Evolutionary conservation across 148 eudicot species (phyloP).

Genomic region (Spergularia bocconei): DNA sequence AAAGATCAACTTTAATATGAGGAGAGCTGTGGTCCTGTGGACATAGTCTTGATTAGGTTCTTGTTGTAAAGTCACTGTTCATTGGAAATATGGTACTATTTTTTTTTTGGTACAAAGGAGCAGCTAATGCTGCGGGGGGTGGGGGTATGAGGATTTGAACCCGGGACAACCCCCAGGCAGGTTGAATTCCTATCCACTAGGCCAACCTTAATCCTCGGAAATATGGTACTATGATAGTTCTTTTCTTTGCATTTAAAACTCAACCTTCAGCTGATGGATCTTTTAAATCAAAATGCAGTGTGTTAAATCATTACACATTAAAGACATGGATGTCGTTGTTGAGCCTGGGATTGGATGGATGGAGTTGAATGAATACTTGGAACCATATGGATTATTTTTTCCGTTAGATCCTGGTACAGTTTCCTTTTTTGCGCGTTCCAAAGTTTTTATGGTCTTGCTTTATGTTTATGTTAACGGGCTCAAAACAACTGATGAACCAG

Average conservation of each 20-base stretch:
- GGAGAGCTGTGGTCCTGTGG: not conserved
- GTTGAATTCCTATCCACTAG: too few species aligned
- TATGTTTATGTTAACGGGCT: not conserved
- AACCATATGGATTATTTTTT: slow-evolving; percentile 92
- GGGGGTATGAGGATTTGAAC: too few species aligned
- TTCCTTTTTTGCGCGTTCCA: not conserved
- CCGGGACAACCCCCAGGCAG: too few species aligned
- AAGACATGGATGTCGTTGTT: slow-evolving; percentile 98
- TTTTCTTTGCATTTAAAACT: not conserved
- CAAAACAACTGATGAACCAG: not conserved
- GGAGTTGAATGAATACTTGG: slow-evolving; percentile 93
- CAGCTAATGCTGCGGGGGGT: too few species aligned
- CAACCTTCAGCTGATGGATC: not conserved
- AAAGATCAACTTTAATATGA: not conserved
- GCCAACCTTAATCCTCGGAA: too few species aligned
- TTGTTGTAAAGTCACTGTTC: not conserved
- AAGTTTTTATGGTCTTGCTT: not conserved
- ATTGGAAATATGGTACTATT: not conserved
- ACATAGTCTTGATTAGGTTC: not conserved
- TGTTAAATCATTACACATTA: slow-evolving; percentile 73
- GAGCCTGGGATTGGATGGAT: slow-evolving; percentile 99
- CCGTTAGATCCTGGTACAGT: slow-evolving; percentile 95
- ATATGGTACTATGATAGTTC: not conserved
- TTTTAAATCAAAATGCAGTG: slow-evolving; percentile 40
- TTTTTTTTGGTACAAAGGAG: too few species aligned